Conservation (phyloP, 2,329 filamentous ascomycete genomes). For the Didymella lethalis region DNA sequence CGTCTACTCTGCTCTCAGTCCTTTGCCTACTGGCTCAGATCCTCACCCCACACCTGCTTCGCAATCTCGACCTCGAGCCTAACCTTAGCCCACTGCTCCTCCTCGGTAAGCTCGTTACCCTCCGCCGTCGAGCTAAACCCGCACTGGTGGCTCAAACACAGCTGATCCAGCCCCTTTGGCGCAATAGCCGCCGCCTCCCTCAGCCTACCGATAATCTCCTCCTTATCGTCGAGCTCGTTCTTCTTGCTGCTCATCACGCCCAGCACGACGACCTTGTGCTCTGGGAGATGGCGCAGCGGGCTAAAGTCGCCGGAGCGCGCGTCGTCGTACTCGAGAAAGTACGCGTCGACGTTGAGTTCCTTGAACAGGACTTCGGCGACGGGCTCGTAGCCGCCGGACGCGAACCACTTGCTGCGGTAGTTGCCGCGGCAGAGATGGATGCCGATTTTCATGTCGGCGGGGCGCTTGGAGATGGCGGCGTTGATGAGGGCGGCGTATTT, state of each 20-base stretch:
- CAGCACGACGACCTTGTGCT: slow-evolving; percentile 63
- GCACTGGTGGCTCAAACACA: slow-evolving; percentile 66
- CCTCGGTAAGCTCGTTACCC: slow-evolving; percentile 64
- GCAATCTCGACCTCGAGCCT: slow-evolving; percentile 64
- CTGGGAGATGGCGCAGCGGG: slow-evolving; percentile 62
- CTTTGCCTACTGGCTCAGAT: slow-evolving; percentile 44
- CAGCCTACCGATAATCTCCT: slow-evolving; percentile 50
- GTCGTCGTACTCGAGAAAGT: slow-evolving; percentile 68
- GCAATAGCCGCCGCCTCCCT: slow-evolving; percentile 55
- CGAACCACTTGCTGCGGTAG: slow-evolving; percentile 66
- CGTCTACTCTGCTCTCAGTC: too few relatives aligned
- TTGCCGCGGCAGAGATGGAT: slow-evolving; percentile 67
- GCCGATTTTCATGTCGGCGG: slow-evolving; percentile 63
- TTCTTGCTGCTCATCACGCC: slow-evolving; percentile 66
- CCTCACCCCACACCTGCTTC: slow-evolving; percentile 64
- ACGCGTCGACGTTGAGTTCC: slow-evolving; percentile 64
- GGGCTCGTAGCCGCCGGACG: slow-evolving; percentile 65
- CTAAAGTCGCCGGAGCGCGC: slow-evolving; percentile 64
- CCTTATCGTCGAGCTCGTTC: slow-evolving; percentile 62
- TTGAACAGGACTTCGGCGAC: slow-evolving; percentile 66
- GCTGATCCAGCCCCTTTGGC: slow-evolving; percentile 62
- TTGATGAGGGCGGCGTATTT: slow-evolving; percentile 66
- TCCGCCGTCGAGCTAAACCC: slow-evolving; percentile 66
- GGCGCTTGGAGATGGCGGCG: slow-evolving; percentile 60
- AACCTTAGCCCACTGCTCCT: slow-evolving; percentile 67